Evolutionary conservation across 1,139 yeast species (phyloP).

Genomic region (Hansenula anomala): DNA sequence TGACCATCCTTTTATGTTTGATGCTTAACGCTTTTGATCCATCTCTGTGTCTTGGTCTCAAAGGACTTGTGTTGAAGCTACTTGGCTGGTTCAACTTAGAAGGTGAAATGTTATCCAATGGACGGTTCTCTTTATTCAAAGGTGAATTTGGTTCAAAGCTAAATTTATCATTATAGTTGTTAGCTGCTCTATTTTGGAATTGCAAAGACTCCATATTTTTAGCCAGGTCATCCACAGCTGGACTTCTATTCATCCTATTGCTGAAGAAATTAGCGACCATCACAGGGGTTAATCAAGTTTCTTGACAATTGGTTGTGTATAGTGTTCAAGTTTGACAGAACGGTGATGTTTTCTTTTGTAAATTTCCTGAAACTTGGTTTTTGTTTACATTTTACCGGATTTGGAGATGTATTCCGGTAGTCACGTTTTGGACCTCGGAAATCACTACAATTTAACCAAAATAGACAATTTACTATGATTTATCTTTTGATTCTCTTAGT

Average conservation of each 20-base stretch:
- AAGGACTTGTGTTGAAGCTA: slow-evolving; percentile 6
- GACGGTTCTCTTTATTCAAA: slow-evolving; percentile 32
- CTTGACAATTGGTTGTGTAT: too few relatives aligned
- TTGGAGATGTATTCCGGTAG: slow-evolving; percentile 3
- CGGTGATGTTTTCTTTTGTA: slow-evolving; percentile 4
- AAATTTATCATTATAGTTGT: slow-evolving; percentile 14
- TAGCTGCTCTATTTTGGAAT: slow-evolving; percentile 8
- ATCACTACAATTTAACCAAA: background rate
- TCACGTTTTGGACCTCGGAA: background rate
- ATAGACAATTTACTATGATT: background rate
- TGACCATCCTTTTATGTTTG: slow-evolving; percentile 81
- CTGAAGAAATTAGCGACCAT: slow-evolving; percentile 24
- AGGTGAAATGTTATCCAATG: slow-evolving; percentile 21
- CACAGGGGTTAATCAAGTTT: background rate
- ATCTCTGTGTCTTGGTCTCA: slow-evolving; percentile 9
- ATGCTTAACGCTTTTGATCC: slow-evolving; percentile 4
- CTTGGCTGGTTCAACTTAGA: slow-evolving; percentile 17
- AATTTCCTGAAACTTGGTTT: slow-evolving; percentile 6
- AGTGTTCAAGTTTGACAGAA: too few relatives aligned
- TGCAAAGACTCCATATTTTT: slow-evolving; percentile 22
- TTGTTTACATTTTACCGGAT: slow-evolving; percentile 21
- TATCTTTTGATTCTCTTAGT: background rate
- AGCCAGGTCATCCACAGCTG: slow-evolving; percentile 20
- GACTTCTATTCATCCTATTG: slow-evolving; percentile 13
- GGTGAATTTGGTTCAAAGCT: slow-evolving; percentile 23